Evolutionary conservation across 1,284 basidiomycete genomes (phyloP).

Genomic region (Ustilago tritici): DNA sequence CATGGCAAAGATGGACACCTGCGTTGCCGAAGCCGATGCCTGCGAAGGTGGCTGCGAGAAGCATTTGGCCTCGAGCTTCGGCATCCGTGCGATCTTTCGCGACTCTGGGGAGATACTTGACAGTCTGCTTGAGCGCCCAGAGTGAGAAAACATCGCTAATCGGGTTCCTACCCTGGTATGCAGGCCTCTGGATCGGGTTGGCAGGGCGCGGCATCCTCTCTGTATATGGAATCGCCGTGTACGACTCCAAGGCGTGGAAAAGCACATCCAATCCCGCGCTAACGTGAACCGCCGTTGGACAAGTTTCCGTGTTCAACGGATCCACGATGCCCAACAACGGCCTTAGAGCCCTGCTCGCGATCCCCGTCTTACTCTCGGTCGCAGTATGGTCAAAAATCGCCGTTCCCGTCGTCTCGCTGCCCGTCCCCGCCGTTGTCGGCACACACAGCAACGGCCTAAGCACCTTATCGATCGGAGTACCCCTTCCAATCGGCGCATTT

Average conservation of each 20-base stretch:
- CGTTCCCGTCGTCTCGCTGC: slow-evolving; percentile 87
- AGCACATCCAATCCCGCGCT: slow-evolving; percentile 89
- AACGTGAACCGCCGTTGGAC: slow-evolving; percentile 80
- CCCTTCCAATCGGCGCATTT: slow-evolving; percentile 95
- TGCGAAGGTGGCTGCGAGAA: slow-evolving; percentile 75
- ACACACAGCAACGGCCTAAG: slow-evolving; percentile 90
- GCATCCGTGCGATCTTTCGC: slow-evolving; percentile 80
- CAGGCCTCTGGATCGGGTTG: slow-evolving; percentile 87
- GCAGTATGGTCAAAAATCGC: slow-evolving; percentile 88
- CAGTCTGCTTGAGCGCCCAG: slow-evolving; percentile 91
- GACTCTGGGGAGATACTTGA: slow-evolving; percentile 89
- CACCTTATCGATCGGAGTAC: slow-evolving; percentile 81
- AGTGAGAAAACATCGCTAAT: slow-evolving; percentile 93
- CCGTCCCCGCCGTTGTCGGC: slow-evolving; percentile 97
- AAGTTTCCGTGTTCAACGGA: slow-evolving; percentile 85
- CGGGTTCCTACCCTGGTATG: slow-evolving; percentile 96
- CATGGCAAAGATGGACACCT: slow-evolving; percentile 75
- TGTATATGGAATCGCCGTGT: slow-evolving; percentile 74
- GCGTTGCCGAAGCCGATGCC: slow-evolving; percentile 96
- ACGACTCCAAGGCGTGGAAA: slow-evolving; percentile 91
- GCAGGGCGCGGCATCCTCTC: slow-evolving; percentile 87
- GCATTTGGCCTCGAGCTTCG: slow-evolving; percentile 90
- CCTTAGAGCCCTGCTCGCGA: slow-evolving; percentile 89
- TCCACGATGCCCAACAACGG: slow-evolving; percentile 89
- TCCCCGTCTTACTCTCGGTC: slow-evolving; percentile 89